Evolutionary conservation across 768 basidiomycete genomes (phyloP).

Genomic region (Lactarius sp.): DNA sequence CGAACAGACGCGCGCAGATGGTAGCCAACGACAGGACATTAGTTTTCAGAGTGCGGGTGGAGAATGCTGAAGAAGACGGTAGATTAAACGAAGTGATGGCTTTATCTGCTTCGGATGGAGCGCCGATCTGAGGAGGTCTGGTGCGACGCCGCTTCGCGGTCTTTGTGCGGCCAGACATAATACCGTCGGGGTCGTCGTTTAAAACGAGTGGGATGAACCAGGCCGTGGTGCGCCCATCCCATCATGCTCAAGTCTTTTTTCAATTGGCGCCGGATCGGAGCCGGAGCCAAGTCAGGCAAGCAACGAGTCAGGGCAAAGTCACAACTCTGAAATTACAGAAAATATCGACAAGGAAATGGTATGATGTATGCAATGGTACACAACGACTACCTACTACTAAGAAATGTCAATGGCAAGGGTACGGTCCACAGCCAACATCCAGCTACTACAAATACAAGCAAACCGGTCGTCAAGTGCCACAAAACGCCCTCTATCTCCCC

Average conservation of each 20-base stretch:
- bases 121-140: constrained; percentile 35
- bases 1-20: constrained; percentile 51
- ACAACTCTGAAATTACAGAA: no score
- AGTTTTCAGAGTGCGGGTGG: constrained; percentile 34
- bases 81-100: constrained; percentile 35
- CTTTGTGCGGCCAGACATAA: constrained; percentile 16
- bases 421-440: constrained; percentile 16
- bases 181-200: background rate
- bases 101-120: constrained; percentile 43
- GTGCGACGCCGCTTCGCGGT: constrained; percentile 32
- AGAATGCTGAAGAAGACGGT: constrained; percentile 50
- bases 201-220: no score
- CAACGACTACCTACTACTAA: background rate
- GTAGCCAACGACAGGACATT: constrained; percentile 42
- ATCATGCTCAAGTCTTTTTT: no score
- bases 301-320: no score
- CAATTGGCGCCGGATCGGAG: no score
- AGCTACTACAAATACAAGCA: constrained; percentile 32
- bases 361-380: constrained; percentile 24
- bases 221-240: no score
- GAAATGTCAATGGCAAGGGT: constrained; percentile 1
- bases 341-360: background rate
- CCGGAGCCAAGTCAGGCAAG: no score
- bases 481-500: constrained; percentile 32
- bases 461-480: constrained; percentile 43